Base-by-base conservation (phyloP, 495 filamentous ascomycete species). In the Immersiella caudata region DNA sequence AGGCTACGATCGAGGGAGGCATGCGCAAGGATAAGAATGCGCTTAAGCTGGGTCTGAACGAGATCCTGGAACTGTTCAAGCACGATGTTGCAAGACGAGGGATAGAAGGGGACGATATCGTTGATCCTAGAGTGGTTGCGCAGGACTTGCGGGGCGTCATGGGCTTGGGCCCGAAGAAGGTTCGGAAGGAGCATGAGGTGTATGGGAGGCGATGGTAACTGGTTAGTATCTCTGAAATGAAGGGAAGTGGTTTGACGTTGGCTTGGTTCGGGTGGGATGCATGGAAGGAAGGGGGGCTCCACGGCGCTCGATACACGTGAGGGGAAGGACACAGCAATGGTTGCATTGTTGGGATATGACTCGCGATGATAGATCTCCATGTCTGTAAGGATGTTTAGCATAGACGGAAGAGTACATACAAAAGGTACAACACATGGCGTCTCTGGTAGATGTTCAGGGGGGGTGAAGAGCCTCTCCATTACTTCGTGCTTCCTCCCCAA, bases 1-100 rank as follows among this genome's bases (percentile, higher is more conserved):
- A 91, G 70, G 75, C 79, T 8, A 75, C 79, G 4, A 76, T 80
- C 7, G 78, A 79, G 66, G 76, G 76, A 35, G 75, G 75, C 18
- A 70, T 71, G 66, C 46, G 69, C 46, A 71, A 91, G 54, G 59
- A 66, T n/a, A 87, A 87, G 27, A 87, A 89, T 24, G 85, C 83
- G 7, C 85, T 87, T 67, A 97, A 98, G 76, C 80, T 99, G 60
- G 92, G 89, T 65, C 90, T 98, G 88, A 89, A 92, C 72, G 95
- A 99, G 81, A 97, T 99, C 72, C 80, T 99, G 81, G 86, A 90
- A 4, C 81, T 99, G 60, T 99, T 99, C 75, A 88, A 87, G 66
- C 88, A 90, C 36, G 91, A 95, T 79, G 89, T 89, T 0, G 24
- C 70, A 21, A 61, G 18, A 12, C 68, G 54, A 5, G 67, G 21